Base-by-base conservation (phyloP, 441 rosid species). In the Lepidium campestre region DNA sequence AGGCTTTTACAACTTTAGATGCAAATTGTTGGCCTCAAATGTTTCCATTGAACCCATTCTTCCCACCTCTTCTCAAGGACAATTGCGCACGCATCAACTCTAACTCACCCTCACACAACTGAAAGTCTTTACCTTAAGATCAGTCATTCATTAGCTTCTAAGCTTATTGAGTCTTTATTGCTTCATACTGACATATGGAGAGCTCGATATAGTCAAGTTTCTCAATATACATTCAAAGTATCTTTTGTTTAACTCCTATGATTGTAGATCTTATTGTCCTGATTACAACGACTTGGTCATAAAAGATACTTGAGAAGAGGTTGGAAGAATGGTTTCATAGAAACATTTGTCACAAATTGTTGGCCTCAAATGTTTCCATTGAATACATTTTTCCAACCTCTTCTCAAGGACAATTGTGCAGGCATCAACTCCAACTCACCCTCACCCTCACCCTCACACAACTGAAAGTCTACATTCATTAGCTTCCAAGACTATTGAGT, bases 21-120 rank as follows among this genome's bases (percentile, higher is more conserved):
- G 64, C 64, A 10, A 58, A 40, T 3, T 58, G 63, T 41, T 58
- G 63, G 49, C 63, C 63, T 14, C 63, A 58, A 10, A 19, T 66
- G 57, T 50, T 65, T 10, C 57, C 50, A 1, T 45, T 42, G 13
- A 48, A 25, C 0, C 49, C 60, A 2, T 58, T 36, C 29, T 36
- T 23, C 19, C 23, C 49, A n/a, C 63, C 49, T 41, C 63, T 58
- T 3, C 49, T 41, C 23, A 58, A 58, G 11, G 49, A 58, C 7
- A 58, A 40, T 2, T 58, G 63, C 0, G 49, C 49, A 10, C 49
- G 23, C 35, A 58, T 58, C 23, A 10, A n/a, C 23, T 2, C 62
- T 6, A 39, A 23, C 10, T n/a, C 14, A 5, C 50, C 66, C 27
- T 2, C 36, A 40, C 64, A 58, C 34, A 37, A 40, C 18, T 39